A percentile compares a stretch with the other conserved stretches of the same genome.
These are phyloP conservation scores for Suillus luteus DNA, from an alignment of 768 basidiomycete genomes.

Conservation along the genomic window DNA sequence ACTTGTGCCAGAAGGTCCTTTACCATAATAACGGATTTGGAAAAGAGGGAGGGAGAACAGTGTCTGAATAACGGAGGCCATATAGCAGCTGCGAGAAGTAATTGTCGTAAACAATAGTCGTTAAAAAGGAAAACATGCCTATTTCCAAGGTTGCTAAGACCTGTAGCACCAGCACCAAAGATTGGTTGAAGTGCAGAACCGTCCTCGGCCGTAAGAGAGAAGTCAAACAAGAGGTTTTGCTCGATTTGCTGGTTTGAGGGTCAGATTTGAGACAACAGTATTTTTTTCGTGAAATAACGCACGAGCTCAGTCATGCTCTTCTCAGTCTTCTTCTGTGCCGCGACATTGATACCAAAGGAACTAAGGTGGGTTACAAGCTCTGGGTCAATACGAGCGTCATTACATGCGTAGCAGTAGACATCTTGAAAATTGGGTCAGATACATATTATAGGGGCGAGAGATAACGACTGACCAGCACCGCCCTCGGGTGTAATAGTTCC, in stretches of 20 bases:
- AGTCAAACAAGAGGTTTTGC: constrained; percentile 93
- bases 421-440: constrained; percentile 46
- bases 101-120: background rate
- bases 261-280: constrained; percentile 1
- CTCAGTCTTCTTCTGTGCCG: constrained; percentile 84
- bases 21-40: constrained; percentile 63
- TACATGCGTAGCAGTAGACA: constrained; percentile 90
- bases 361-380: constrained; percentile 72
- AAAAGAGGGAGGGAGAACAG: constrained; percentile 83
- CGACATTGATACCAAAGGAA: constrained; percentile 86
- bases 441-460: background rate
- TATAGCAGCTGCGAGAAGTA: constrained; percentile 74
- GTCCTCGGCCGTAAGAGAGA: constrained; percentile 84
- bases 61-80: constrained; percentile 90
- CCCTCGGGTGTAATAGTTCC: constrained; percentile 98
- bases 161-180: constrained; percentile 88
- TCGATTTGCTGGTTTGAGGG: constrained; percentile 75
- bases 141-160: constrained; percentile 91
- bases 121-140: constrained; percentile 44
- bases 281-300: constrained; percentile 20
- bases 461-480: constrained; percentile 62
- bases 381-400: constrained; percentile 81
- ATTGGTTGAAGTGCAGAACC: constrained; percentile 87
- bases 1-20: constrained; percentile 17
- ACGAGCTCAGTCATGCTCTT: constrained; percentile 97